Evolutionary conservation across 306 rosid genomes (phyloP), one percentile per base, ranked within the genome.

Genomic region (Betula pendula): DNA sequence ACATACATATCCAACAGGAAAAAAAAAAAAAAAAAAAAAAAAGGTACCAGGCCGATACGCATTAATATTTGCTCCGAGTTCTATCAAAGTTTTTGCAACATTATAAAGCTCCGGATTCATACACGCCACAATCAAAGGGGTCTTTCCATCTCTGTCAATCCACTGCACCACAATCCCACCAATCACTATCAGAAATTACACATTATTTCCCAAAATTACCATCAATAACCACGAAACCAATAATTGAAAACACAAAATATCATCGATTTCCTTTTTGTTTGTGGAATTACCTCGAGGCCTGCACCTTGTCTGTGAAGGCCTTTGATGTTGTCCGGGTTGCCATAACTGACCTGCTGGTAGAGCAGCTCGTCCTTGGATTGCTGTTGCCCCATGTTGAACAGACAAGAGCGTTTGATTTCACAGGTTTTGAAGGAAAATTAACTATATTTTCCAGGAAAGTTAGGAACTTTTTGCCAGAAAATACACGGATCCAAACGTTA

Each of bases 51-150:
- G 98, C 49, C 98, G 93, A 63, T 87, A 96, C 1, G 90, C 96
- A 63, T 96, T 93, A 78, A 96, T 84, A 76, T 96, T 91, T 81
- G 99, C 98, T 24, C 98, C 98, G 75, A 96, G 97, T 77, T 89
- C 93, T 70, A 96, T 85, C 93, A 96, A 81, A 77, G 87, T 86
- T 80, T 84, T 91, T 0, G 96, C 90, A 29, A 91, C 96, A 77
- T 82, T 82, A 66, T 73, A 76, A 44, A 86, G 90, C 81, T 89
- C 94, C 14, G 88, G 89, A 20, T 86, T 92, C 94, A 89, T 87
- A 78, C 97, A 91, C 49, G 98, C 98, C 77, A 86, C 88, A 45
- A 93, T 96, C 86, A 96, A 88, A 22, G 99, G 90, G 44, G 98
- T 96, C 75, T 93, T 88, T 33, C 81, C 91, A 27, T 96, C 98